Evolutionary conservation across 306 rosid genomes (phyloP).

Genomic region (Castanospermum australe): DNA sequence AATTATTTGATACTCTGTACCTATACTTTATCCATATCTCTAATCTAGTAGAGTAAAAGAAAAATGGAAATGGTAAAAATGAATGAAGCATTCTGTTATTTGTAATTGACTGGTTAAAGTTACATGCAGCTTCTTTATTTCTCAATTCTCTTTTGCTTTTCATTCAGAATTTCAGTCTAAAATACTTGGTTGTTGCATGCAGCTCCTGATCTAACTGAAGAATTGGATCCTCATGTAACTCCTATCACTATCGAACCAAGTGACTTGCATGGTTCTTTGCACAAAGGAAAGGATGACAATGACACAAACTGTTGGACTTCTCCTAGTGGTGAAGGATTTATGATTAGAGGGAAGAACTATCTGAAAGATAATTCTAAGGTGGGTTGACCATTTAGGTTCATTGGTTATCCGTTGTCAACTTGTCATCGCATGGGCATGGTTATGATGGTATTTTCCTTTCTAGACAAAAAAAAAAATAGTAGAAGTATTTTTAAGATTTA

Average conservation of each 20-base stretch:
- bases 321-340: constrained; percentile 81
- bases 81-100: constrained; percentile 8
- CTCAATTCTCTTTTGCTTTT: not conserved
- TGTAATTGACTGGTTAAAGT: not conserved
- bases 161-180: constrained; percentile 10
- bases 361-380: constrained; percentile 89
- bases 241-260: constrained; percentile 53
- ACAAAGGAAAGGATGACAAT: constrained; percentile 59
- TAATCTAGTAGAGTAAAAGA: not conserved
- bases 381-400: constrained; percentile 18
- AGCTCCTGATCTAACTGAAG: constrained; percentile 62
- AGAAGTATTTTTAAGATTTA: not conserved
- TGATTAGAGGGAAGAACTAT: constrained; percentile 92
- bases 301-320: constrained; percentile 86
- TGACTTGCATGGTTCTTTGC: constrained; percentile 62
- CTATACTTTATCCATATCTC: not conserved
- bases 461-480: not conserved
- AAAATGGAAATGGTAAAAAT: not conserved
- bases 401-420: constrained; percentile 1
- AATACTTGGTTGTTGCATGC: constrained; percentile 39
- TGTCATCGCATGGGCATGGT: not conserved
- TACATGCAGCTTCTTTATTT: constrained; percentile 11
- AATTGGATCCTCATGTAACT: constrained; percentile 54
- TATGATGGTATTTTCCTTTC: not conserved
- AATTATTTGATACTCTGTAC: not conserved